These are phyloP conservation scores for Syncephalastrum racemosum DNA, from an alignment of 371 early-diverging fungal genomes.

Conservation along the genomic window DNA sequence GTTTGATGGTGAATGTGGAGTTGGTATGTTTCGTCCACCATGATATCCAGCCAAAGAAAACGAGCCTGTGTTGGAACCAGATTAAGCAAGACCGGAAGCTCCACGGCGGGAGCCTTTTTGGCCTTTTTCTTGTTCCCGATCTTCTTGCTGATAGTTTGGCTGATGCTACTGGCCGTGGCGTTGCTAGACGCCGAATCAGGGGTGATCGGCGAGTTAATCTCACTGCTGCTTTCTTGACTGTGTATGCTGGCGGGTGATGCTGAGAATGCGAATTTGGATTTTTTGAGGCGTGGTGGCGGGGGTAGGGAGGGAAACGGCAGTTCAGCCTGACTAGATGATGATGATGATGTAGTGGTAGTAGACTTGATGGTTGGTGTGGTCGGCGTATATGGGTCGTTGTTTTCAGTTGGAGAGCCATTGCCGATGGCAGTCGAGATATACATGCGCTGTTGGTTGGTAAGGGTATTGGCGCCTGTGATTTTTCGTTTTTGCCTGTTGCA, in stretches of 20 bases:
- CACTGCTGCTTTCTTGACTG: no score
- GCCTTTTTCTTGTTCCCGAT: not conserved
- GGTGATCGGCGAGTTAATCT: no score
- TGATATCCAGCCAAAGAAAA: constrained; percentile 34
- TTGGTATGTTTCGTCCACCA: constrained; percentile 24
- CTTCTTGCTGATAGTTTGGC: not conserved
- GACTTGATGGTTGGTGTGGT: not conserved
- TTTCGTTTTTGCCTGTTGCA: no score
- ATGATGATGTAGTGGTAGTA: not conserved
- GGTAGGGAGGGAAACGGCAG: no score
- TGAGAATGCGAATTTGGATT: no score
- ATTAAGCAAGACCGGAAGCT: constrained; percentile 18
- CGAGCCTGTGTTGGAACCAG: constrained; percentile 30
- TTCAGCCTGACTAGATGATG: not conserved
- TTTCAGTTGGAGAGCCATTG: constrained; percentile 3
- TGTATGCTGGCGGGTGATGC: no score
- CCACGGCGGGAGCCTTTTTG: constrained; percentile 8
- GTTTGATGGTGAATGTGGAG: not conserved
- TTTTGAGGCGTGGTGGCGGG: no score
- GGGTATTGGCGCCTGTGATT: no score
- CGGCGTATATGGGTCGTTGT: constrained; percentile 2
- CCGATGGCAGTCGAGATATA: constrained; percentile 5
- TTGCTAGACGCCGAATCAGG: no score
- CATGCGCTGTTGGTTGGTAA: constrained; percentile 4
- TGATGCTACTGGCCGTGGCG: constrained; percentile 9